A percentile compares a stretch with the other conserved stretches of the same genome.
Conservation (phyloP, 805 yeast genomes). For the Metschnikowia matae region DNA sequence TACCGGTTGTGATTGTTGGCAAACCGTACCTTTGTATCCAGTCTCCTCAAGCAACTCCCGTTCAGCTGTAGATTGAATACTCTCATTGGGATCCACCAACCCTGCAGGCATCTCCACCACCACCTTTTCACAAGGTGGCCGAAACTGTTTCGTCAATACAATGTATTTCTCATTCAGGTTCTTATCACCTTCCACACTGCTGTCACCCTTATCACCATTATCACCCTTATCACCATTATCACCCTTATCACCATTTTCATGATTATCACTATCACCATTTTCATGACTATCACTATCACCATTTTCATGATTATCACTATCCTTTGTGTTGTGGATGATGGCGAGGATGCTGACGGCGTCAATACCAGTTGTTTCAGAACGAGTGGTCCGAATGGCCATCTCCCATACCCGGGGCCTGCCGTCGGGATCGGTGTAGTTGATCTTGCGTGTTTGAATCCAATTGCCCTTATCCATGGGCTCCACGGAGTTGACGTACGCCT, state of each 20-base stretch:
- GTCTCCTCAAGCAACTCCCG: constrained; percentile 91
- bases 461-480: constrained; percentile 37
- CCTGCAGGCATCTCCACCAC: constrained; percentile 97
- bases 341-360: constrained; percentile 95
- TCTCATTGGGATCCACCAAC: constrained; percentile 77
- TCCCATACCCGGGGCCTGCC: constrained; percentile 82
- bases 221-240: no score
- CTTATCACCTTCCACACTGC: constrained; percentile 2
- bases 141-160: constrained; percentile 80
- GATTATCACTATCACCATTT: no score
- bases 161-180: constrained; percentile 34
- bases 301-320: no score
- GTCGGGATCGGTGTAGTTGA: constrained; percentile 67
- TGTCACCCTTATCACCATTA: no score
- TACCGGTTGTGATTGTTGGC: constrained; percentile 21
- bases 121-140: constrained; percentile 88
- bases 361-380: constrained; percentile 52
- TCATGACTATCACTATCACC: no score
- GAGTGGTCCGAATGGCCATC: constrained; percentile 76
- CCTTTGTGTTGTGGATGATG: constrained; percentile 39
- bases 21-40: constrained; percentile 74
- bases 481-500: constrained; percentile 28
- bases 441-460: constrained; percentile 53
- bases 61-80: constrained; percentile 72
- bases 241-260: no score